These are phyloP conservation scores for Neofusicoccum umdonicola DNA, from an alignment of 2,329 filamentous ascomycete genomes.

Conservation along the genomic window DNA sequence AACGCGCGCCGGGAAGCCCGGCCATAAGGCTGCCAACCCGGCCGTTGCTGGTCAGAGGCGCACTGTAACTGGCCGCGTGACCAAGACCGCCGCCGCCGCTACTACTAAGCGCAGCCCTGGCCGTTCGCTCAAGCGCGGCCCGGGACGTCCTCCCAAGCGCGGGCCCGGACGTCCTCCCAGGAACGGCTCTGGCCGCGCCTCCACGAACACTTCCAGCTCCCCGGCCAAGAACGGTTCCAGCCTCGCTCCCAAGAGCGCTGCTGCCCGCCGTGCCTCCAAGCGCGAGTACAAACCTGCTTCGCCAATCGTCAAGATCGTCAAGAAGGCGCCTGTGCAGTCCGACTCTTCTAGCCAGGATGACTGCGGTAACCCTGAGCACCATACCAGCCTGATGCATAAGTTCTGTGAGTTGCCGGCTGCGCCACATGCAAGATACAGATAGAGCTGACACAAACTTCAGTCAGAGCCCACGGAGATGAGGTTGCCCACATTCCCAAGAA, in stretches of 20 bases:
- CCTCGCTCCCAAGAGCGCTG: background rate
- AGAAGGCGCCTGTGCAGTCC: background rate
- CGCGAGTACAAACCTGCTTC: background rate
- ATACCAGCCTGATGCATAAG: background rate
- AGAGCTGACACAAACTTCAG: background rate
- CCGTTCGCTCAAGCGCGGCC: background rate
- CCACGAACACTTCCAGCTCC: background rate
- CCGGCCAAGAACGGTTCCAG: background rate
- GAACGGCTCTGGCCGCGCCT: background rate
- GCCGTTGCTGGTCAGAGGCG: background rate
- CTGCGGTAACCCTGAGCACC: background rate
- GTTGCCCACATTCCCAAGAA: conserved; percentile 1
- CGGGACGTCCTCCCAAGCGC: background rate
- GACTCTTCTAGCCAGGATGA: background rate
- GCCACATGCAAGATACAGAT: background rate
- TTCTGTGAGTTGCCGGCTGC: background rate
- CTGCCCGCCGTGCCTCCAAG: background rate
- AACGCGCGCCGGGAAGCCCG: background rate
- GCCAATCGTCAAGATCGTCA: background rate
- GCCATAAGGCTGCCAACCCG: background rate
- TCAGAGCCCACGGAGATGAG: background rate
- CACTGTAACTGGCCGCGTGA: background rate
- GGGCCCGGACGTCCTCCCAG: background rate
- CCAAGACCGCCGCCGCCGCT: background rate
- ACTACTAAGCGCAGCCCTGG: background rate